Conservation (phyloP, 2,329 filamentous ascomycete genomes). For the Colletotrichum viniferum region DNA sequence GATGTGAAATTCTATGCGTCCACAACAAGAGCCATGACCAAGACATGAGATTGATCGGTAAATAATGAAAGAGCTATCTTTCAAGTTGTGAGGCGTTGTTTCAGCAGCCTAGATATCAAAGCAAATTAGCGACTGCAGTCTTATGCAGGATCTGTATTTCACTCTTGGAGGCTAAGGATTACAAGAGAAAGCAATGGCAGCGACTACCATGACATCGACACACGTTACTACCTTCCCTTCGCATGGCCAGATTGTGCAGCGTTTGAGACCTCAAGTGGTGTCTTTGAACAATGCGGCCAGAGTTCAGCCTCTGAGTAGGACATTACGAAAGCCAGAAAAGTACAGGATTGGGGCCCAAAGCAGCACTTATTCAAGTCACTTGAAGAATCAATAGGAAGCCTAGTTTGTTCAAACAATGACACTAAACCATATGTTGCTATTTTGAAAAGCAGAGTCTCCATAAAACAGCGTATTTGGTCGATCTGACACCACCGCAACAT, state of each 20-base stretch:
- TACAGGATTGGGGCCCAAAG: neutral
- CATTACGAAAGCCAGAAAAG: neutral
- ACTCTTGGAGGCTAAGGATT: neutral
- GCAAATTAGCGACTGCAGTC: neutral
- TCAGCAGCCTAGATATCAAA: neutral
- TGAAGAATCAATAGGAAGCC: neutral
- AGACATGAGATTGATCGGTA: neutral
- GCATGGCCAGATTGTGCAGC: neutral
- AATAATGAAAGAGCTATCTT: neutral
- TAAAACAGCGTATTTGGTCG: neutral
- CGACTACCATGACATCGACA: neutral
- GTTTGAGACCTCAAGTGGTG: neutral
- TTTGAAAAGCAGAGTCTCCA: neutral
- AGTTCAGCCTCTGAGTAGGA: too few species aligned
- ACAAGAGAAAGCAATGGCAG: neutral
- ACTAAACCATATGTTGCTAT: neutral
- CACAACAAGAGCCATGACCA: neutral
- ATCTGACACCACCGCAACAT: neutral
- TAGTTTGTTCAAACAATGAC: neutral
- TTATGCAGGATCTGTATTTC: neutral
- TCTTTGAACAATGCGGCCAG: neutral
- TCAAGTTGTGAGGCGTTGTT: neutral
- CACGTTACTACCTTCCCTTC: neutral
- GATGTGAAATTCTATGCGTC: neutral
- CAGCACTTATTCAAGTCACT: neutral